Base-by-base conservation (phyloP, 2,329 filamentous ascomycete species). In the Thelonectria olida region DNA sequence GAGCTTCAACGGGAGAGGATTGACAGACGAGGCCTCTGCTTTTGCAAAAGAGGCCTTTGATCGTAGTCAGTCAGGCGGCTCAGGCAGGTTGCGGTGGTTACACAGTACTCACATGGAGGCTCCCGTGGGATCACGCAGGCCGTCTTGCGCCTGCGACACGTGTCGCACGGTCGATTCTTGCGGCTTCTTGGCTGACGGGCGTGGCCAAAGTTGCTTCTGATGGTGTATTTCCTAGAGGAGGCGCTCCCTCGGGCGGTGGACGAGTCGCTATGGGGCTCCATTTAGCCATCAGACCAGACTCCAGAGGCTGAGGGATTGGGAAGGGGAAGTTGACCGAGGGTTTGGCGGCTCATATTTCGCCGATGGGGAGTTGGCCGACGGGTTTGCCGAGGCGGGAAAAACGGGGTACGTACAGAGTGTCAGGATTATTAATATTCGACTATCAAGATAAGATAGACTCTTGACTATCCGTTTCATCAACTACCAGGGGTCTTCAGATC, bases 111-210 rank as follows among this genome's bases (percentile, higher is more conserved):
- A 82, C 81, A 82, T 58, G 80, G 81, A 51, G 80, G 80, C 58
- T 76, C 71, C 10, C 72, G 73, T 27, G 78, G 75, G 55, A 83
- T 82, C 7, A 82, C 76, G 66, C 80, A 82, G n/a, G 79, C 81
- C 41, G 80, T 81, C 71, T 82, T 82, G 17, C 81, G 73, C 47
- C 72, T 73, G 8, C 80, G 78, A 63, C 81, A 82, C 10, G 75
- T 74, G 68, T 82, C 81, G 61, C 81, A 83, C 2, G 81, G 81
- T 23, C 79, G 75, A 58, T 79, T 80, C 70, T 82, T 82, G 58
- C 80, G 77, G 67, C 81, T 82, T 55, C 80, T 68, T 31, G 75
- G 77, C 65, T 76, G 72, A 50, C 79, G 70, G 19, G 79, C 73
- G 39, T 71, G 72, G 59, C 79, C 79, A 67, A 80, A 80, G 62